Conservation (phyloP, 2,329 filamentous ascomycete species). For the Scopulariopsis brevicaulis region DNA sequence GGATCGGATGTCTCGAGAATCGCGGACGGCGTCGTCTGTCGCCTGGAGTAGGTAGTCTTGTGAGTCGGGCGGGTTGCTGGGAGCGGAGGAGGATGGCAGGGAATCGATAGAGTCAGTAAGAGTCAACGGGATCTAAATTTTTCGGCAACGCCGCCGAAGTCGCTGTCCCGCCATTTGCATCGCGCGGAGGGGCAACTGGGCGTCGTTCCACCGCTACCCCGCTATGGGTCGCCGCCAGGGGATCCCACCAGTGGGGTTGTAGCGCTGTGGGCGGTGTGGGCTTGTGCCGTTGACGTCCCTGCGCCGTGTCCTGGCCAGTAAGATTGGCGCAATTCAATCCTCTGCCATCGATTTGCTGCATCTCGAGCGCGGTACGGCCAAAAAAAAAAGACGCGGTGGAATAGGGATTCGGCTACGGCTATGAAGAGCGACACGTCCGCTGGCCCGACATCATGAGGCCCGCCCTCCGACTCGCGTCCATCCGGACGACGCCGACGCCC, state of each 20-base stretch:
- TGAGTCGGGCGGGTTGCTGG: neutral
- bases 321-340: neutral
- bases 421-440: neutral
- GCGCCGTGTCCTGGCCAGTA: neutral
- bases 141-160: neutral
- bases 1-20: neutral
- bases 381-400: too few relatives aligned
- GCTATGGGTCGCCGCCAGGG: neutral
- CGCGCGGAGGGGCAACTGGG: too few relatives aligned
- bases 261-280: neutral
- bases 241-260: neutral
- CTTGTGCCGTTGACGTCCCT: neutral
- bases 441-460: neutral
- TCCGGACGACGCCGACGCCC: neutral
- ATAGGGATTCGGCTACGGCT: neutral
- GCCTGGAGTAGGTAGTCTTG: neutral
- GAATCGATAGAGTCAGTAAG: neutral
- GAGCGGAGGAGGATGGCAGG: neutral
- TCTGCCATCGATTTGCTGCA: neutral
- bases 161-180: neutral
- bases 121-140: neutral
- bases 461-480: neutral
- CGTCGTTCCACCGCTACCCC: too few relatives aligned
- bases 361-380: neutral
- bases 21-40: neutral